Evolutionary conservation across 1,139 yeast genomes (phyloP), one percentile per base, ranked within the genome.

Genomic region (Pichia sp.): DNA sequence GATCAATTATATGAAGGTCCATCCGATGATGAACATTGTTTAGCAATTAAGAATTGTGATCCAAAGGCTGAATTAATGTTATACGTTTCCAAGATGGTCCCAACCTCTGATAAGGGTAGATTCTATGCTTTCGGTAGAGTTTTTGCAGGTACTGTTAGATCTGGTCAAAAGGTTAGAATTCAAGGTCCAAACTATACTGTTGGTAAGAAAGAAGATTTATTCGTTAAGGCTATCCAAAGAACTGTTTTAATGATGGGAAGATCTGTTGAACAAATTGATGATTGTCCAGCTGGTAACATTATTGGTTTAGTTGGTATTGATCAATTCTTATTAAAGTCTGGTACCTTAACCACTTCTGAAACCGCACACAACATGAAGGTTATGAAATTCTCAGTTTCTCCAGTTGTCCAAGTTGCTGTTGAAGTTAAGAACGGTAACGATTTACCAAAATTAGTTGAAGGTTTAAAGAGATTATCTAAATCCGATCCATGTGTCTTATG

Each of bases 111-210:
- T 79, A 93, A 91, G 84, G 99, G 99, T 85, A 91, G 99, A 83
- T 93, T 93, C 96, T 93, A 90, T 86, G 99, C 99, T 73, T 93
- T 93, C 81, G 99, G 99, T 78, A 95, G 99, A 84, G 98, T 93
- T 75, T 93, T 93, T 82, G 87, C 98, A 69, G 99, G 99, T 90
- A 93, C 98, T 71, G 97, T 93, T 71, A 87, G 79, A 76, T 88
- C 97, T 70, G 99, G 99, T 79, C 91, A 86, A 84, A 93, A 93
- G 88, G 96, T 93, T 73, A 88, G 99, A 83, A 93, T 93, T 73
- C 99, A 93, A 83, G 99, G 99, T 80, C 99, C 98, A 74, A 91
- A 91, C 96, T 93, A 89, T 80, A 82, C 81, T 70, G 96, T 95
- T 75, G 99, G 99, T 76, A 88, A 85, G 84, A 93, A 93, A 85